Evolutionary conservation across 257 asterid genomes (phyloP).

Genomic region (Cordia subcordata): DNA sequence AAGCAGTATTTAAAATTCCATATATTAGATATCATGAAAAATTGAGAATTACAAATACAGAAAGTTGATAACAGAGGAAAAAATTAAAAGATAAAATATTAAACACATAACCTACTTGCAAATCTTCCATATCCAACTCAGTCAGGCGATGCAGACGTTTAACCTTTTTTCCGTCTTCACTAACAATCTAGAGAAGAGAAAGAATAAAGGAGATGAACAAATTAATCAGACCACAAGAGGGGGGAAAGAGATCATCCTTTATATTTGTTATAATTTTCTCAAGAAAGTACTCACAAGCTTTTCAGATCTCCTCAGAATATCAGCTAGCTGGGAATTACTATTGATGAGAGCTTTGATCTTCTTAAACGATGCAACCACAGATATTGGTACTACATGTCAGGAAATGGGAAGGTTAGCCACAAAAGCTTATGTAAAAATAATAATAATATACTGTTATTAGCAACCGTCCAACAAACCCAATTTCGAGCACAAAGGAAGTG

Average conservation of each 20-base stretch:
- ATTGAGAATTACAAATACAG: background rate
- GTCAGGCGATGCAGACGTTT: constrained; percentile 62
- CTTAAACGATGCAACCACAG: constrained; percentile 81
- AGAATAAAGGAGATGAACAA: constrained; percentile 8
- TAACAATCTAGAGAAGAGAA: constrained; percentile 50
- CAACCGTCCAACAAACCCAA: too few relatives aligned
- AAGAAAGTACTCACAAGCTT: constrained; percentile 52
- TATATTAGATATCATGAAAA: background rate
- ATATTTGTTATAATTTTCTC: background rate
- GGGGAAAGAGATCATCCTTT: background rate
- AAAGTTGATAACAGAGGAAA: background rate
- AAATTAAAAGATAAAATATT: background rate
- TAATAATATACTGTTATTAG: background rate
- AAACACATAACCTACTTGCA: constrained; percentile 51
- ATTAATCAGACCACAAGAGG: constrained; percentile 8
- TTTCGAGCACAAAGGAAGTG: too few relatives aligned
- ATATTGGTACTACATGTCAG: constrained; percentile 57
- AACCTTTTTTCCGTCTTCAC: constrained; percentile 84
- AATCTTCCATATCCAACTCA: constrained; percentile 75
- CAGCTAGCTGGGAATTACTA: constrained; percentile 59
- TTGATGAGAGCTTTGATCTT: constrained; percentile 58
- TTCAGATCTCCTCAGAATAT: constrained; percentile 53
- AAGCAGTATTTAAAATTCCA: background rate
- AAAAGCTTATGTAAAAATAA: background rate
- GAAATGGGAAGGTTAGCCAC: constrained; percentile 6